Conservation (phyloP, 768 basidiomycete species). For the Roridomyces roridus region DNA sequence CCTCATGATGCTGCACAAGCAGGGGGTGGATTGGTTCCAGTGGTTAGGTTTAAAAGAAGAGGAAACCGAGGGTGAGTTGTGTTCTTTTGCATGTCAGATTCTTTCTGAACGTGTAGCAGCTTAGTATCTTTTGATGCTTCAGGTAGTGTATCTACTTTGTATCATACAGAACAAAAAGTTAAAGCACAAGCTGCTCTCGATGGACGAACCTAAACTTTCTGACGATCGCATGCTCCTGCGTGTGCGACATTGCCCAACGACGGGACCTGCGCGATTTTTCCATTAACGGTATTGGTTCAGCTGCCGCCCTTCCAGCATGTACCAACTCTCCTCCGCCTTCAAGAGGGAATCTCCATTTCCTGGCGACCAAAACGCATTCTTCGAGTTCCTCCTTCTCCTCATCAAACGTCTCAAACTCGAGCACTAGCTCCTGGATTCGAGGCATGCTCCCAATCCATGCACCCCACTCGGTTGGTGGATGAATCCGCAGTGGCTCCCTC, state of each 20-base stretch:
- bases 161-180: no score
- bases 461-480: conserved; percentile 18
- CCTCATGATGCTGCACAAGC: conserved; percentile 95
- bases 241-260: no score
- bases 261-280: conserved; percentile 5
- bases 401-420: conserved; percentile 32
- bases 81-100: no score
- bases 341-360: conserved; percentile 13
- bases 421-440: conserved; percentile 23
- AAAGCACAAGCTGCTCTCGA: no score
- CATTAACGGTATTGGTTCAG: conserved; percentile 6
- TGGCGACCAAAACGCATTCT: conserved; percentile 5
- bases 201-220: conserved; percentile 3
- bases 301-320: conserved; percentile 4
- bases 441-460: conserved; percentile 7
- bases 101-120: no score
- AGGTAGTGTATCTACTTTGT: no score
- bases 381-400: conserved; percentile 27
- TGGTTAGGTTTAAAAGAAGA: conserved; percentile 56
- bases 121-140: no score
- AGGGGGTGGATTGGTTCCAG: conserved; percentile 77
- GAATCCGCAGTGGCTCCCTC: conserved; percentile 13
- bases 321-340: neutral
- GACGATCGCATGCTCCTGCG: neutral
- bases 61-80: neutral